phyloP scores from a whole-genome alignment of 306 rosid species.

The Acmispon strigosus region DNA sequence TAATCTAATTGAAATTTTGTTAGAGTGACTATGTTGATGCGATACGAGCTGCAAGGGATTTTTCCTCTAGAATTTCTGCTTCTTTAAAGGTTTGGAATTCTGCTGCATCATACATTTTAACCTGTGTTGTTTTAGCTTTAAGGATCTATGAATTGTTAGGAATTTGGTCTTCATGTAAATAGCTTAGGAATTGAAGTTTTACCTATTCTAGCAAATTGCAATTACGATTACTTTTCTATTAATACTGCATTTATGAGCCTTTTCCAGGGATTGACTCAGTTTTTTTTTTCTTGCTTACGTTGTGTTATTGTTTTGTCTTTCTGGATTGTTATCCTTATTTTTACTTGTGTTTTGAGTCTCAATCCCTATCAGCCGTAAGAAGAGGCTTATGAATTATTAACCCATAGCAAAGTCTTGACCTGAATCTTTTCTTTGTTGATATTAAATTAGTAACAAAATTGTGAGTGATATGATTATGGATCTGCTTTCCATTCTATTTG shows the following conservation, averaged over 20 bases:
- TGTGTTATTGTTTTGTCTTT: not conserved
- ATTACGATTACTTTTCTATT: not conserved
- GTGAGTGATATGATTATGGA: not conserved
- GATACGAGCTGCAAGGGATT: conserved; percentile 79
- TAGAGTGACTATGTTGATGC: conserved; percentile 91
- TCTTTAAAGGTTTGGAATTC: conserved; percentile 63
- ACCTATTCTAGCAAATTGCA: conserved; percentile 1
- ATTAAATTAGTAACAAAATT: not conserved
- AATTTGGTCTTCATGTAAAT: not conserved
- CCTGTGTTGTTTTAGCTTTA: not conserved
- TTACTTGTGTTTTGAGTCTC: conserved; percentile 5
- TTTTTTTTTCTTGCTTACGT: not conserved
- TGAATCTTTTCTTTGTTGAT: not conserved
- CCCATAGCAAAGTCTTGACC: not conserved
- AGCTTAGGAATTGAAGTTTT: not conserved
- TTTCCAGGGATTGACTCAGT: conserved; percentile 3
- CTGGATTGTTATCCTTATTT: not conserved
- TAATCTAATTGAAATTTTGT: conserved; percentile 28
- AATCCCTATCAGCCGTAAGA: not conserved
- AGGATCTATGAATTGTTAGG: not conserved
- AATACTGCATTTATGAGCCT: not conserved
- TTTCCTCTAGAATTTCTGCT: conserved; percentile 60
- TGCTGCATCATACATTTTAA: conserved; percentile 5
- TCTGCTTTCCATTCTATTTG: conserved; percentile 1
- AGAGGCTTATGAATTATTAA: conserved; percentile 5